Base-by-base conservation (phyloP, 2,329 filamentous ascomycete species). In the Botryosphaeria dothidea region DNA sequence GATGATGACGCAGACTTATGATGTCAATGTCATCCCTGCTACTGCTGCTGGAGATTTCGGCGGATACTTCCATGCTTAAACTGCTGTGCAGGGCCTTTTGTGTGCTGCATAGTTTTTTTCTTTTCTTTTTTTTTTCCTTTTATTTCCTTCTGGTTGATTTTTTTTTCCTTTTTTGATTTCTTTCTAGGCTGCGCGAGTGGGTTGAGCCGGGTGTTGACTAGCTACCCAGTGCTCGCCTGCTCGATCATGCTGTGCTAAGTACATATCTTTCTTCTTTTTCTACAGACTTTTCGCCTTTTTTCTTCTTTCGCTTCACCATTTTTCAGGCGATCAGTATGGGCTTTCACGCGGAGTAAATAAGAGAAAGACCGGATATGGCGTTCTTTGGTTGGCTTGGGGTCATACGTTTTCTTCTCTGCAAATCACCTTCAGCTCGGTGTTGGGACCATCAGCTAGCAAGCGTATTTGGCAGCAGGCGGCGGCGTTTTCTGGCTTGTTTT, bases 1-100 rank as follows among this genome's bases (percentile, higher is more conserved):
- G 56, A 60, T 60, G 56, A 60, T 60, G 56, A 25, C 56, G 41
- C 62, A 64, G 38, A 45, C 43, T 45, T 64, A 57, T 43, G 38
- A 56, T 29, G 49, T 57, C 49, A 64, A 41, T 13, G 48, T 23
- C 51, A 38, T 54, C 1, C 23, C 49, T 52, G 62, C 62, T n/a
- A 36, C 62, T 57, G 27, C 43, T 34, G 52, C 62, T 23, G 52
- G 62, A 21, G 61, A 56, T 19, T 64, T 64, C 31, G 43, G 48
- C 27, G 61, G 61, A 9, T 64, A 64, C 29, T 64, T 46, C 19
- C 38, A 45, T 27, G 61, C 51, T 19, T 64, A 46, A 54, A 21
- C 15, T 23, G 36, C 61, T 34, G 25, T 64, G 48, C 61, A 46
- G 48, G 46, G 46, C 29, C 61, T 23, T 21, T 19, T 36, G 3